Evolutionary conservation across 345 rosid species (phyloP), one percentile per base, ranked within the genome.

Genomic region (Cochlearia excelsa): DNA sequence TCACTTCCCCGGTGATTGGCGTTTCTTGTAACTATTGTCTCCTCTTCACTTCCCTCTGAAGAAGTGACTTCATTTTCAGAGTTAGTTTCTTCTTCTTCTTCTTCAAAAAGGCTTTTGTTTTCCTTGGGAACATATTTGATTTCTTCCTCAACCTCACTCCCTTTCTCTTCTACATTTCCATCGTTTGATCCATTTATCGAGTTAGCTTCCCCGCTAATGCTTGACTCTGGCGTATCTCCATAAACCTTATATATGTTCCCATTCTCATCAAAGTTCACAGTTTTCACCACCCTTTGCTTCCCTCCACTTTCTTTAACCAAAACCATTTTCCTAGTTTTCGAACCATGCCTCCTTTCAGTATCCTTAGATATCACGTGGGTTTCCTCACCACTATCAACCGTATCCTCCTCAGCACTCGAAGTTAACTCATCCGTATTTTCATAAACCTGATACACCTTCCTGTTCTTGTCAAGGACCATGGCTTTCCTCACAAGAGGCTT

Each of bases 401-500:
- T 29, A 47, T 26, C 65, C 27, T 61, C 66, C 48, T 75, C 86
- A 26, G 59, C 78, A 54, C 70, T 75, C 41, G 54, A 65, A 75
- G 68, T 64, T 2, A 58, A 43, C 65, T 77, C 85, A 3, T 16
- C 23, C 23, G 23, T 16, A 16, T 16, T 16, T 16, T 16, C 23
- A 16, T 16, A 16, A 16, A 16, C 23, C 23, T 16, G 23, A 16
- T 63, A 55, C 5, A 46, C 72, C 71, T 76, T 70, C 54, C 83
- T 81, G 51, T 78, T 69, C 59, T 83, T 82, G 1, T 70, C 75
- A 52, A 82, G 78, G 56, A 73, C 80, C 54, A 83, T 84, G 42
- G 33, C 77, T 72, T 77, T 85, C 70, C 72, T 81, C 65, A 70
- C 83, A 48, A 63, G 78, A 7, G 75, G 72, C 49, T 74, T 71